Evolutionary conservation across 2,329 filamentous ascomycete genomes (phyloP).

Genomic region (Fusarium fracticaudum): DNA sequence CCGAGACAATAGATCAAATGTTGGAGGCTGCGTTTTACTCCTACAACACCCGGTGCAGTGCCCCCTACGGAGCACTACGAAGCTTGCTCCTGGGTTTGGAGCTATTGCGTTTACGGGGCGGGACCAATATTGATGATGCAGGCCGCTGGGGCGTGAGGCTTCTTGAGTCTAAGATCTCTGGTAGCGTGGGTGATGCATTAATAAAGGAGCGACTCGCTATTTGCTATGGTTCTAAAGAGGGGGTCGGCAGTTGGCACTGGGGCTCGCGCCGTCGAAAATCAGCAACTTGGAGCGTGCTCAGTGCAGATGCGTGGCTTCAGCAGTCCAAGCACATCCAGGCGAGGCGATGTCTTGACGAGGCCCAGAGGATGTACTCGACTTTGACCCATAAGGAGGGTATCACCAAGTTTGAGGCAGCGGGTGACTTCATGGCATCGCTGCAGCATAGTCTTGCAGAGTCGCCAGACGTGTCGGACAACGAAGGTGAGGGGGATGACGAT

Average conservation of each 20-base stretch:
- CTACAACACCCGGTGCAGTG: constrained; percentile 84
- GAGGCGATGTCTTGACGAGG: constrained; percentile 78
- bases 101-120: constrained; percentile 81
- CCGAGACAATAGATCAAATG: constrained; percentile 85
- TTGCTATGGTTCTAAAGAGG: constrained; percentile 80
- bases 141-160: constrained; percentile 85
- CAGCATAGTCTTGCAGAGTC: constrained; percentile 60
- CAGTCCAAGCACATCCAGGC: constrained; percentile 82
- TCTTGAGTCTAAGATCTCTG: constrained; percentile 80
- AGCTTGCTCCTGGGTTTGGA: constrained; percentile 81
- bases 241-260: constrained; percentile 71
- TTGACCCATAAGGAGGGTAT: constrained; percentile 62
- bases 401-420: constrained; percentile 60
- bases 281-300: constrained; percentile 86
- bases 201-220: constrained; percentile 86
- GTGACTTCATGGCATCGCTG: constrained; percentile 62
- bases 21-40: constrained; percentile 92
- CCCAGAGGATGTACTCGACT: constrained; percentile 63
- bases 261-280: constrained; percentile 84
- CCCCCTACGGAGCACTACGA: constrained; percentile 82
- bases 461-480: constrained; percentile 49
- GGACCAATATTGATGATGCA: constrained; percentile 84
- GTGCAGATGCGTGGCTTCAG: constrained; percentile 84
- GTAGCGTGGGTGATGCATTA: constrained; percentile 80
- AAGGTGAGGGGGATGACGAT: constrained; percentile 55